phyloP scores from a whole-genome alignment of 106 monocot species.

The Acanthochlamys bracteata region DNA sequence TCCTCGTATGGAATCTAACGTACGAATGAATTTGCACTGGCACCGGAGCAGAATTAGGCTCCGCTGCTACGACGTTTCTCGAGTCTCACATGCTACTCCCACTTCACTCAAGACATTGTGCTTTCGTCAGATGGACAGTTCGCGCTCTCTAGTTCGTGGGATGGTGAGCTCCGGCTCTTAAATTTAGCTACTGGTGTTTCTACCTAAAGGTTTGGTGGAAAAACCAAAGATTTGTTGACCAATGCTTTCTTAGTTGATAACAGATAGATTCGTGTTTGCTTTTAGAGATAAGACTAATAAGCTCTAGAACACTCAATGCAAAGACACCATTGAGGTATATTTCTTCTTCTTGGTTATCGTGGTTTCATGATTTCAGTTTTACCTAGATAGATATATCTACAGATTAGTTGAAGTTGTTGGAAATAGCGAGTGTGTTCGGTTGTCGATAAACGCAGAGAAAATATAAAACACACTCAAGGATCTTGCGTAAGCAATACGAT shows the following conservation, averaged over 20 bases:
- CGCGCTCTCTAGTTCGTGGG: constrained; percentile 9
- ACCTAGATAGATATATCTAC: too few relatives aligned
- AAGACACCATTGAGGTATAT: not conserved
- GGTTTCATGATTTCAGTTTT: too few relatives aligned
- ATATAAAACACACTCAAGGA: too few relatives aligned
- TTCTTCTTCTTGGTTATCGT: too few relatives aligned
- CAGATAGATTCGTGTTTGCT: constrained; percentile 4
- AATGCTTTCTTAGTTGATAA: constrained; percentile 7
- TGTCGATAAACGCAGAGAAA: too few relatives aligned
- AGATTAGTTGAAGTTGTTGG: too few relatives aligned
- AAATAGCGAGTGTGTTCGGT: too few relatives aligned
- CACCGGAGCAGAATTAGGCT: constrained; percentile 1
- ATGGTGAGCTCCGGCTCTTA: constrained; percentile 7
- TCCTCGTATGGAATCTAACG: constrained; percentile 43
- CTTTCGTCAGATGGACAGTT: constrained; percentile 12
- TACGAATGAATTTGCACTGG: constrained; percentile 1
- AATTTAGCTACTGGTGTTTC: not conserved
- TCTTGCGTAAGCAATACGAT: too few relatives aligned
- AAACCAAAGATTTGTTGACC: constrained; percentile 6
- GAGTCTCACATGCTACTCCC: constrained; percentile 7
- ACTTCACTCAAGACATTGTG: constrained; percentile 5
- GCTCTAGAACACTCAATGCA: constrained; percentile 5
- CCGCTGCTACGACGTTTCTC: constrained; percentile 7
- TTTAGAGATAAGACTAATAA: constrained; percentile 1
- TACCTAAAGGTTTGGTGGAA: constrained; percentile 3